Base-by-base conservation (phyloP, 352 stramenopile species). In the Pythium inflatum region DNA sequence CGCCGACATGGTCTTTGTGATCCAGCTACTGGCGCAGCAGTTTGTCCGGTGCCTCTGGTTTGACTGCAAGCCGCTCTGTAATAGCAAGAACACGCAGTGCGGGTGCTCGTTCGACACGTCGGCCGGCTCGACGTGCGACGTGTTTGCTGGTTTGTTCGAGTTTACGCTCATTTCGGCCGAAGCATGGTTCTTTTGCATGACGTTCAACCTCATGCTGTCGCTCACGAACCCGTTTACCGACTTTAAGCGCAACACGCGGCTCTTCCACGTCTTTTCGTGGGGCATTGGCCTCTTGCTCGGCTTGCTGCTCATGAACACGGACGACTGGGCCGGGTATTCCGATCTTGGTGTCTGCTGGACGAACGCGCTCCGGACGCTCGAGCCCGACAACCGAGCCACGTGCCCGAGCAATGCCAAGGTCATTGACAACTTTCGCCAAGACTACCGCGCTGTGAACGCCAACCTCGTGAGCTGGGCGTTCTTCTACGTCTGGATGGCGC, bases 111-210 rank as follows among this genome's bases (percentile, higher is more conserved):
- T 66, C 14, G 68, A 80, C 28, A 50, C 40, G 0, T 71, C 68
- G 24, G 79, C 88, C 7, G 76, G 79, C 9, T 76, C 74, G 0
- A 89, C 85, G 18, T 96, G 89, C 58, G 74, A 83, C 36, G 75
- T 82, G 18, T 96, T 96, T 63, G 86, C 87, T 0, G 87, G 86
- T 2, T 76, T 95, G 14, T 95, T 94, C 36, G 76, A 96, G 76
- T 96, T 96, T 68, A 90, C 85, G 60, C 65, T 96, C 27, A 81
- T 96, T 62, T 83, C 87, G 4, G 85, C 86, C 51, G 87, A 95
- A 70, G 92, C 83, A 70, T 97, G 88, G 87, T 96, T 97, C 78
- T 88, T 97, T 55, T 93, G 87, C 46, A 95, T 97, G 86, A 93
- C 91, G 48, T 75, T 94, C 34, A 92, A 97, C 68, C 66, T 97